phyloP scores from a whole-genome alignment of 2,329 filamentous ascomycete species.

The Xylariaceae sp. region DNA sequence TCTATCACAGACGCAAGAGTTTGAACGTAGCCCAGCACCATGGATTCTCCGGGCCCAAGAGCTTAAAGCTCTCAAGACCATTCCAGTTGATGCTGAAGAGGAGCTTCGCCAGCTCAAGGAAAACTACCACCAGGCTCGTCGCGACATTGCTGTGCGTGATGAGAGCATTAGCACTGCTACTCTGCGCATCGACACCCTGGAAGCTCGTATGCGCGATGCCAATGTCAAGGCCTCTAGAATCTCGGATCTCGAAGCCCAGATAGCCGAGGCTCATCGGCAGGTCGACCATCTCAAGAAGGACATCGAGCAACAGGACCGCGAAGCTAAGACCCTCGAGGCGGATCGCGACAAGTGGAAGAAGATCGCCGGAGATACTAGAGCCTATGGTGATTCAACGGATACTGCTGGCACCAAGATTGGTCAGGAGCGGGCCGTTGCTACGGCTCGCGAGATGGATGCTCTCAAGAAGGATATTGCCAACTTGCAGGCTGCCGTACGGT shows the following conservation, averaged over 20 bases:
- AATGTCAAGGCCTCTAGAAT: constrained; percentile 70
- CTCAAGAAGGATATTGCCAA: constrained; percentile 64
- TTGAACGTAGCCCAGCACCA: constrained; percentile 69
- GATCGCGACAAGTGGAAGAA: constrained; percentile 69
- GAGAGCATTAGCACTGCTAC: constrained; percentile 78
- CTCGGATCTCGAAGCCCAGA: constrained; percentile 55
- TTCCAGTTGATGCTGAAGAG: constrained; percentile 77
- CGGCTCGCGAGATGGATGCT: constrained; percentile 65
- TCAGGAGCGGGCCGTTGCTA: constrained; percentile 63
- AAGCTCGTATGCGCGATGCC: constrained; percentile 80
- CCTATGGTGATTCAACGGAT: constrained; percentile 46
- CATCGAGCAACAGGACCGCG: constrained; percentile 62
- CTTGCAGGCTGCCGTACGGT: constrained; percentile 60
- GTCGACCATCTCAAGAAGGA: constrained; percentile 54
- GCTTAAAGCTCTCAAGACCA: constrained; percentile 73
- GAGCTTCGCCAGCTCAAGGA: constrained; percentile 76
- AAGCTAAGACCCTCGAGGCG: constrained; percentile 58
- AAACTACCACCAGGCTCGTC: constrained; percentile 71
- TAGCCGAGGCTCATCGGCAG: constrained; percentile 49
- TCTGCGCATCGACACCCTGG: constrained; percentile 91
- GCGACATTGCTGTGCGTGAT: constrained; percentile 66
- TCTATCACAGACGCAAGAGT: constrained; percentile 68
- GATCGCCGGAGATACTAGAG: constrained; percentile 57
- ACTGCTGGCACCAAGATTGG: constrained; percentile 48
- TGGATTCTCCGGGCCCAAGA: constrained; percentile 81